These are phyloP conservation scores for Citrus australasica DNA, from an alignment of 345 rosid genomes.

Conservation along the genomic window DNA sequence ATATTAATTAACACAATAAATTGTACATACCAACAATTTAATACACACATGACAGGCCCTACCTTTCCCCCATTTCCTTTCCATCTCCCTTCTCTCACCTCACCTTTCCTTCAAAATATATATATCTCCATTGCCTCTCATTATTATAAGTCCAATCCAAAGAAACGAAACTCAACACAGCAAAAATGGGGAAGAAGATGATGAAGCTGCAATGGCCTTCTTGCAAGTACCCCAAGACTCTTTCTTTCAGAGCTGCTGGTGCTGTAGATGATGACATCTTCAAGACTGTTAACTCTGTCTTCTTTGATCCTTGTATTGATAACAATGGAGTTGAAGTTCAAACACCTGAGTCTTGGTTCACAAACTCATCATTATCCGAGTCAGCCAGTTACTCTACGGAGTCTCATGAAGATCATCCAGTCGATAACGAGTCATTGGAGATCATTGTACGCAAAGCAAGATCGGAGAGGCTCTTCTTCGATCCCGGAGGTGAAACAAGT, in stretches of 20 bases:
- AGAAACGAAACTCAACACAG: neutral
- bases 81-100: slow-evolving; percentile 10
- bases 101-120: slow-evolving; percentile 29
- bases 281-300: slow-evolving; percentile 76
- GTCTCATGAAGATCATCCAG: slow-evolving; percentile 15
- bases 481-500: slow-evolving; percentile 54
- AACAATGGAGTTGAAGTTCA: slow-evolving; percentile 6
- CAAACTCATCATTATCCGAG: slow-evolving; percentile 32
- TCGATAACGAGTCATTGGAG: slow-evolving; percentile 40
- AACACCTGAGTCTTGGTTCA: slow-evolving; percentile 44
- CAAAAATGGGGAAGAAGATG: slow-evolving; percentile 33
- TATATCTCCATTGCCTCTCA: slow-evolving; percentile 21
- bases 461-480: slow-evolving; percentile 68
- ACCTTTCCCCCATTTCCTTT: slow-evolving; percentile 17
- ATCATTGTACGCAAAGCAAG: slow-evolving; percentile 48
- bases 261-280: slow-evolving; percentile 40
- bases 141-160: slow-evolving; percentile 13
- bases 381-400: slow-evolving; percentile 35
- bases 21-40: slow-evolving; percentile 21
- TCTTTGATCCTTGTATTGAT: slow-evolving; percentile 32
- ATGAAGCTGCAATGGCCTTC: slow-evolving; percentile 55
- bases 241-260: slow-evolving; percentile 41
- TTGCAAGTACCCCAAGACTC: slow-evolving; percentile 59
- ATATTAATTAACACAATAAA: slow-evolving; percentile 23
- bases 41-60: slow-evolving; percentile 27